Conservation (phyloP, 176 grass and related monocot species). For the Pontederia crassipes region DNA sequence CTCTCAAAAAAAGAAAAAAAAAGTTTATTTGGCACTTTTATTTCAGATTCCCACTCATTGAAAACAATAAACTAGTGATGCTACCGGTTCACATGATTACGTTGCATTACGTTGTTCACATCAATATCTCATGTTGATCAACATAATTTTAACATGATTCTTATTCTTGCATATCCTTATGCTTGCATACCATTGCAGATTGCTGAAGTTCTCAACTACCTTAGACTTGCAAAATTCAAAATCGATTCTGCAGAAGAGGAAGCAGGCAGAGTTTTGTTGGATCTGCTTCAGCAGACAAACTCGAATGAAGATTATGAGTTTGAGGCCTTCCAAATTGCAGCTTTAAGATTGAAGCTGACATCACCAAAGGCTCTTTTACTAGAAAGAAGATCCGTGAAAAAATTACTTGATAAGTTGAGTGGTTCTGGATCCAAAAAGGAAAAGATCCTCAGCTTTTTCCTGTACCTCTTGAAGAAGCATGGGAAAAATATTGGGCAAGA, state of each 20-base stretch:
- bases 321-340: conserved; percentile 45
- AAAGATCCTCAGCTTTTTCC: conserved; percentile 41
- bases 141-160: neutral
- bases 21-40: too few relatives aligned
- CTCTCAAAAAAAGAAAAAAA: too few relatives aligned
- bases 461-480: conserved; percentile 65
- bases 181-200: conserved; percentile 43
- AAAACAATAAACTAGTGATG: too few relatives aligned
- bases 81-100: too few relatives aligned
- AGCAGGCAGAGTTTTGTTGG: conserved; percentile 60
- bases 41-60: too few relatives aligned
- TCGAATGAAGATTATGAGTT: conserved; percentile 65
- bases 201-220: conserved; percentile 54
- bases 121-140: neutral
- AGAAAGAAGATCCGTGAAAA: conserved; percentile 73
- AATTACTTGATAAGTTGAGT: conserved; percentile 44
- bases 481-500: conserved; percentile 51
- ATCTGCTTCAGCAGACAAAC: conserved; percentile 45
- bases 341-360: conserved; percentile 68
- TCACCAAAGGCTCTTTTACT: conserved; percentile 80
- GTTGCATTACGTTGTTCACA: neutral
- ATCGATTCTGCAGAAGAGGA: conserved; percentile 61
- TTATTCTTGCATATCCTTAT: conserved; percentile 12
- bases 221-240: conserved; percentile 52
- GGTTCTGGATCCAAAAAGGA: conserved; percentile 62